Percentiles rank a stretch among this genome's conserved stretches.
phyloP scores from a whole-genome alignment of 345 rosid genomes.

The Rhizophora mangle region DNA sequence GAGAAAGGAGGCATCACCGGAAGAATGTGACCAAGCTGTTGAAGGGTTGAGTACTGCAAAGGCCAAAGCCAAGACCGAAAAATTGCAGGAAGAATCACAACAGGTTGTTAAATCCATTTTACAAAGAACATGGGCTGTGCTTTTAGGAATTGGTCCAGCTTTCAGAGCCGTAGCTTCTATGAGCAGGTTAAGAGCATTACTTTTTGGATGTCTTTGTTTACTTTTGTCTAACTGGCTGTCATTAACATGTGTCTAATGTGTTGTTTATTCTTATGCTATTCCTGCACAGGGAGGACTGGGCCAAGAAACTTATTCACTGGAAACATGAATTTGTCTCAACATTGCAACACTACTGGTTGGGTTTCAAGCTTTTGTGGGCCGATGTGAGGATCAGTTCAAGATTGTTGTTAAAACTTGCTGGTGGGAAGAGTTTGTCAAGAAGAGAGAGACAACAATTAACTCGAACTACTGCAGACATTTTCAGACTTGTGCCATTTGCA shows the following conservation, averaged over 20 bases:
- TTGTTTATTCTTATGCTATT: not conserved
- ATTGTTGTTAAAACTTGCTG: conserved; percentile 77
- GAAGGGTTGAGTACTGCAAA: conserved; percentile 58
- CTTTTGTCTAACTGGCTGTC: not conserved
- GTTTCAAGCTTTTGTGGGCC: conserved; percentile 92
- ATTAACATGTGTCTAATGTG: not conserved
- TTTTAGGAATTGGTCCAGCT: conserved; percentile 62
- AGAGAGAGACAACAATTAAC: conserved; percentile 95
- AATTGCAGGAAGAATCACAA: conserved; percentile 45
- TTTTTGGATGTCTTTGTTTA: not conserved
- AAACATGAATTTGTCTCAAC: conserved; percentile 85
- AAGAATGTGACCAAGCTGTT: conserved; percentile 79
- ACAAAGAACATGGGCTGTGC: conserved; percentile 39
- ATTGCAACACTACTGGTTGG: conserved; percentile 89
- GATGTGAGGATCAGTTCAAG: conserved; percentile 83
- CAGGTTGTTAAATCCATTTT: conserved; percentile 43
- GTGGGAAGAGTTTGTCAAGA: conserved; percentile 87
- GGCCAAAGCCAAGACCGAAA: conserved; percentile 63
- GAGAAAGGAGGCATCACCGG: conserved; percentile 69
- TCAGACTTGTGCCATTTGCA: conserved; percentile 78
- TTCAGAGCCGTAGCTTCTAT: conserved; percentile 69
- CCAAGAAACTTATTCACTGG: conserved; percentile 74
- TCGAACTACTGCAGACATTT: conserved; percentile 85
- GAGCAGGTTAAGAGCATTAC: conserved; percentile 53
- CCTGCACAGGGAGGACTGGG: conserved; percentile 82